A percentile compares a stretch with the other conserved stretches of the same genome.
These are phyloP conservation scores for Naganishia vishniacii DNA, from an alignment of 768 basidiomycete species.

Conservation along the genomic window DNA sequence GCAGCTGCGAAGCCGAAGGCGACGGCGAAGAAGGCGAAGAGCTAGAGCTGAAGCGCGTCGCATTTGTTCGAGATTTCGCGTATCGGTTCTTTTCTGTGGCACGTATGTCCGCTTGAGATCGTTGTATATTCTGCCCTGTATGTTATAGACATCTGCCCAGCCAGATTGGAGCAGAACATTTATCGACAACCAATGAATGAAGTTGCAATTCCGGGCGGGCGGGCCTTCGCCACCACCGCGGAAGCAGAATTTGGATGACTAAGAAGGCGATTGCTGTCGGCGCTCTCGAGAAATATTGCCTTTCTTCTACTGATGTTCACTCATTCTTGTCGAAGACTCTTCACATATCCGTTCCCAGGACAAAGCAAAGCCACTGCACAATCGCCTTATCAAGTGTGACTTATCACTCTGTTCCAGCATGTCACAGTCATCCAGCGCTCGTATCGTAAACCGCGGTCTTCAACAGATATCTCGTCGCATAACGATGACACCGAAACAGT, in stretches of 20 bases:
- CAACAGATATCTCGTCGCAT: constrained; percentile 2
- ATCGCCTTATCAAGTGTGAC: too few relatives aligned
- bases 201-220: neutral
- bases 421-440: constrained; percentile 1
- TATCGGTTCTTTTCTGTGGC: too few relatives aligned
- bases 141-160: neutral
- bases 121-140: too few relatives aligned
- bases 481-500: neutral
- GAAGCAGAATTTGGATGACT: constrained; percentile 10
- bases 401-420: neutral
- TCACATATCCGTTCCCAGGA: neutral
- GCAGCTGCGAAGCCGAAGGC: constrained; percentile 15
- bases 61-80: too few relatives aligned
- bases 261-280: constrained; percentile 18
- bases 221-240: constrained; percentile 10
- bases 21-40: constrained; percentile 7
- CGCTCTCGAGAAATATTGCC: neutral
- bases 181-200: constrained; percentile 3
- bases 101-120: too few relatives aligned
- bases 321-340: neutral
- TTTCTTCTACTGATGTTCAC: too few relatives aligned
- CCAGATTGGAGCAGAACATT: too few relatives aligned
- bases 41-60: neutral
- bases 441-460: constrained; percentile 6
- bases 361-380: too few relatives aligned